These are phyloP conservation scores for Cyberlindnera samutprakarnensis DNA, from an alignment of 805 yeast species.

Conservation along the genomic window DNA sequence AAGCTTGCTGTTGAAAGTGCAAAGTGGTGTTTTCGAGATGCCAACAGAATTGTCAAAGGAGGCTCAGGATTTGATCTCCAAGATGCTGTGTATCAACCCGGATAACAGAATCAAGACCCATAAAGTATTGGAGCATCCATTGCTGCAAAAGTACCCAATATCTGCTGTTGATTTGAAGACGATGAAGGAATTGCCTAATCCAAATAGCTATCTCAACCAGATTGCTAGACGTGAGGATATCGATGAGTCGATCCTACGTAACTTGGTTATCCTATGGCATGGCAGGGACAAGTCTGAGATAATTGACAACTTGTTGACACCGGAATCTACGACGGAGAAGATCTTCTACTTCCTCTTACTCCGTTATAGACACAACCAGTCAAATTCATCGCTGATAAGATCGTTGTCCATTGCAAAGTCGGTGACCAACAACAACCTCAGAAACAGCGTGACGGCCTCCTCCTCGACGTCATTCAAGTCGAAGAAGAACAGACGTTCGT, in stretches of 20 bases:
- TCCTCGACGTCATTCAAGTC: constrained; percentile 18
- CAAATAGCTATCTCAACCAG: constrained; percentile 21
- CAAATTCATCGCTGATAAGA: constrained; percentile 22
- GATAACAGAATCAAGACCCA: constrained; percentile 60
- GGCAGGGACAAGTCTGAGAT: constrained; percentile 59
- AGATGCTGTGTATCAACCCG: constrained; percentile 68
- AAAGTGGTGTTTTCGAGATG: constrained; percentile 68
- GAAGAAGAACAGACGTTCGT: constrained; percentile 32
- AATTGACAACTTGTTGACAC: constrained; percentile 43
- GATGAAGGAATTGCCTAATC: constrained; percentile 24
- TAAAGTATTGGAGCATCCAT: constrained; percentile 67
- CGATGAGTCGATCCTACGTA: constrained; percentile 68
- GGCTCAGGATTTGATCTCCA: constrained; percentile 58
- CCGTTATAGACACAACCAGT: constrained; percentile 69
- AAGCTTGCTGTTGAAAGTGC: constrained; percentile 63
- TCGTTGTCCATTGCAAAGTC: constrained; percentile 25
- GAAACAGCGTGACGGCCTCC: constrained; percentile 4
- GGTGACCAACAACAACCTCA: constrained; percentile 15
- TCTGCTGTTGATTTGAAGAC: constrained; percentile 17
- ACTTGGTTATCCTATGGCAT: constrained; percentile 74
- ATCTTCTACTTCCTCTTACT: constrained; percentile 69
- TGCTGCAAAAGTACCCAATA: constrained; percentile 56
- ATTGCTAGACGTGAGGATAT: constrained; percentile 36
- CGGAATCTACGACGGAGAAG: constrained; percentile 64
- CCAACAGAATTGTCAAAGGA: constrained; percentile 55